Evolutionary conservation across 768 basidiomycete genomes (phyloP).

Genomic region (Suillus luteus): DNA sequence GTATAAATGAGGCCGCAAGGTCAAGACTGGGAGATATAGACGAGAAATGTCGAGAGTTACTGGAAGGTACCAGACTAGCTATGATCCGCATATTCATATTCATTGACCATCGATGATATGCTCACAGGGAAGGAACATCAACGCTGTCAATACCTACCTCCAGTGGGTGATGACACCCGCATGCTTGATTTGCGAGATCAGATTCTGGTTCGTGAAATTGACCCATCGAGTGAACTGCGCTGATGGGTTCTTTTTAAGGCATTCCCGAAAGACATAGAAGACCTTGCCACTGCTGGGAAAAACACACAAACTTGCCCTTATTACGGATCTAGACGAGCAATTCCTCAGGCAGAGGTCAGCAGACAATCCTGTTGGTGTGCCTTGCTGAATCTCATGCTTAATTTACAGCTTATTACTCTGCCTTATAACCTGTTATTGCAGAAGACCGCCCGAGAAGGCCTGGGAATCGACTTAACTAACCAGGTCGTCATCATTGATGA

Average conservation of each 20-base stretch:
- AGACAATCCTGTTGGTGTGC: not conserved
- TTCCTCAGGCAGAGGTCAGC: conserved; percentile 85
- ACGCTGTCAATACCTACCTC: conserved; percentile 78
- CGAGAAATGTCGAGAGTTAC: conserved; percentile 82
- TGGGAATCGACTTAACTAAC: conserved; percentile 81
- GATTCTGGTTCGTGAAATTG: conserved; percentile 56
- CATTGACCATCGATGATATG: conserved; percentile 11
- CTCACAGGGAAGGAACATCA: conserved; percentile 59
- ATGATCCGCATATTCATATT: conserved; percentile 1
- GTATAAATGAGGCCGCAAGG: conserved; percentile 83
- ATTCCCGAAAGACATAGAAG: conserved; percentile 91
- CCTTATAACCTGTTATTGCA: conserved; percentile 93
- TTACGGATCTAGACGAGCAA: conserved; percentile 86
- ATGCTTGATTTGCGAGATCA: conserved; percentile 88
- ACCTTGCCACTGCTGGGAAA: conserved; percentile 75
- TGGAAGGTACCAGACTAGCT: conserved; percentile 50
- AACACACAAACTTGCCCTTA: conserved; percentile 82
- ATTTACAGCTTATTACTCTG: conserved; percentile 74
- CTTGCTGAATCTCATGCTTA: conserved; percentile 4
- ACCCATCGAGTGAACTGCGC: not conserved
- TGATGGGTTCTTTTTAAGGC: conserved; percentile 50
- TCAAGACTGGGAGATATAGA: conserved; percentile 70
- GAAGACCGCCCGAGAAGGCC: conserved; percentile 77
- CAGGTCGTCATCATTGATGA: conserved; percentile 94
- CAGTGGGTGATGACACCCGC: conserved; percentile 60